phyloP scores from a whole-genome alignment of 345 rosid genomes.

The Anastatica hierochuntica region DNA sequence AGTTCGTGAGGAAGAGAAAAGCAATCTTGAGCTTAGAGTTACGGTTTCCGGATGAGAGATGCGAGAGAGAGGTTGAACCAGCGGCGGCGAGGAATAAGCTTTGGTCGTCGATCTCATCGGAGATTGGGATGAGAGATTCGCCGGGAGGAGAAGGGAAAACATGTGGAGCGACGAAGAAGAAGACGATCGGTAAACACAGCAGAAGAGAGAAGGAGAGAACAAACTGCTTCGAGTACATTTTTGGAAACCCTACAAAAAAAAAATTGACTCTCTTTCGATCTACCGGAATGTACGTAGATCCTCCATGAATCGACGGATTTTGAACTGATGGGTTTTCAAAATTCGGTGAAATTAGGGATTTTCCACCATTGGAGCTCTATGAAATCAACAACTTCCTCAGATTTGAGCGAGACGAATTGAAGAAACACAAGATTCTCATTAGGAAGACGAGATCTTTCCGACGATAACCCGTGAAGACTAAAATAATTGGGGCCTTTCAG shows the following conservation, averaged over 20 bases:
- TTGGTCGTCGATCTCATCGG: constrained; percentile 73
- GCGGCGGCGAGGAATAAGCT: constrained; percentile 52
- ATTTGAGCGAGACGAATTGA: neutral
- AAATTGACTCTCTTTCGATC: too few species aligned
- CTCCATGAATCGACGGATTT: neutral
- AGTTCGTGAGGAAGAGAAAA: constrained; percentile 83
- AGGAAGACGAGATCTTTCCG: neutral
- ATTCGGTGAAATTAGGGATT: constrained; percentile 7
- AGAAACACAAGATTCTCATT: neutral
- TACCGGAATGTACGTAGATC: constrained; percentile 13
- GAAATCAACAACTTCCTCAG: neutral
- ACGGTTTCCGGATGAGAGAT: constrained; percentile 42
- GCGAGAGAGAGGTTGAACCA: constrained; percentile 38
- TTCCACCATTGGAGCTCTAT: neutral
- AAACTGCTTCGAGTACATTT: constrained; percentile 47
- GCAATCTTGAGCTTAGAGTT: constrained; percentile 72
- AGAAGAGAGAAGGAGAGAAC: constrained; percentile 41
- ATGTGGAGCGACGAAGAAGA: constrained; percentile 44
- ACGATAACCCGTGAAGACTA: neutral
- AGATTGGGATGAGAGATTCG: constrained; percentile 47
- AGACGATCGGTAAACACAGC: constrained; percentile 37
- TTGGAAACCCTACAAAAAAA: too few species aligned
- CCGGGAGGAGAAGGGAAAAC: constrained; percentile 41
- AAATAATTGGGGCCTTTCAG: neutral
- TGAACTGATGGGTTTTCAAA: neutral